These are phyloP conservation scores for Floccularia luteovirens DNA, from an alignment of 768 basidiomycete species.

Conservation along the genomic window DNA sequence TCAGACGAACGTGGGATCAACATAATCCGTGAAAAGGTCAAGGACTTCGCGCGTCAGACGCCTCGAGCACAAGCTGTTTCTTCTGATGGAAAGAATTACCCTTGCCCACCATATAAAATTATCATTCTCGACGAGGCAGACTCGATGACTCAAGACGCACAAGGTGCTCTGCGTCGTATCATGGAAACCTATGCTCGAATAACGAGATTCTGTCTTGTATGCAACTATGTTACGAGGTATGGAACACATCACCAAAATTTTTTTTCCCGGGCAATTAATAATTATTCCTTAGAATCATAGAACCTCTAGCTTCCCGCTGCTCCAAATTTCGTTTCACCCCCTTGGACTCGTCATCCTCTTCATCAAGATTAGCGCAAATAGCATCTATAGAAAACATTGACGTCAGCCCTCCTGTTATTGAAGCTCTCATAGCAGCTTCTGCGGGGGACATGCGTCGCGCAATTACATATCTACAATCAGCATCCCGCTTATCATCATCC, in stretches of 20 bases:
- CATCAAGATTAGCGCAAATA: constrained; percentile 70
- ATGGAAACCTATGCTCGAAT: constrained; percentile 99
- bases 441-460: constrained; percentile 92
- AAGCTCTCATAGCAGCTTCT: constrained; percentile 71
- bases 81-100: constrained; percentile 81
- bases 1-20: constrained; percentile 97
- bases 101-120: constrained; percentile 97
- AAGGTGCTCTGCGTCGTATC: constrained; percentile 93
- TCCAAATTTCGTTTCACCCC: constrained; percentile 98
- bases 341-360: constrained; percentile 72
- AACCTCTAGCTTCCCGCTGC: constrained; percentile 96
- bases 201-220: constrained; percentile 95
- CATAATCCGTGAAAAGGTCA: constrained; percentile 98
- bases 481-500: constrained; percentile 77
- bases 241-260: constrained; percentile 8
- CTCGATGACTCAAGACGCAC: constrained; percentile 99
- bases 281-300: constrained; percentile 70
- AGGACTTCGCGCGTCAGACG: constrained; percentile 92
- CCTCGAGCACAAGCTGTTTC: constrained; percentile 68
- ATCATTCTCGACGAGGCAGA: constrained; percentile 99
- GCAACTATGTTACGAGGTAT: constrained; percentile 98
- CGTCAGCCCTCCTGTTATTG: constrained; percentile 51
- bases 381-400: constrained; percentile 67
- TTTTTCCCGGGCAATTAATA: not conserved
- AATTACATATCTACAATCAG: constrained; percentile 97